A percentile compares a stretch with the other conserved stretches of the same genome.
These are phyloP conservation scores for Sporisorium iseilematis-ciliati DNA, from an alignment of 1,284 basidiomycete genomes.

Conservation along the genomic window DNA sequence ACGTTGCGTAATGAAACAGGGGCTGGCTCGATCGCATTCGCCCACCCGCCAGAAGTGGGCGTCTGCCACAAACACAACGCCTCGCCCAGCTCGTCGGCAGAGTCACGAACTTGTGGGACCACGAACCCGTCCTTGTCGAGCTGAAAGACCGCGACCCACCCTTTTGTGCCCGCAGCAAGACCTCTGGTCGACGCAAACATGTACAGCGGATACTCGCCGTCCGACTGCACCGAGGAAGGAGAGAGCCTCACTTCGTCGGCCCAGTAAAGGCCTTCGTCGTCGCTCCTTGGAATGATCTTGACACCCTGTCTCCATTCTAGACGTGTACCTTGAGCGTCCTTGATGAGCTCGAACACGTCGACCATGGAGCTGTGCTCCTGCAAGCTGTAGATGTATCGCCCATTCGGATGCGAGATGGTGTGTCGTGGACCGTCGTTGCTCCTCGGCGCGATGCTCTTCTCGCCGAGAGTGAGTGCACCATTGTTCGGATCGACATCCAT, in stretches of 20 bases:
- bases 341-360: constrained; percentile 59
- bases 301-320: constrained; percentile 64
- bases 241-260: constrained; percentile 71
- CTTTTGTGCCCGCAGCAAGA: constrained; percentile 63
- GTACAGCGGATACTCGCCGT: constrained; percentile 35
- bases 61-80: constrained; percentile 65
- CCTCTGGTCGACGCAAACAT: constrained; percentile 71
- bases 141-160: constrained; percentile 69
- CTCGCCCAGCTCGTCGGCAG: constrained; percentile 20
- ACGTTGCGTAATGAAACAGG: constrained; percentile 49
- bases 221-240: constrained; percentile 26
- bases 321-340: constrained; percentile 20
- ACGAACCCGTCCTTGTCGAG: constrained; percentile 62
- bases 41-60: constrained; percentile 71
- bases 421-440: constrained; percentile 70
- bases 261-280: constrained; percentile 57
- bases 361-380: constrained; percentile 69
- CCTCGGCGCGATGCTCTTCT: constrained; percentile 69
- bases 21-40: constrained; percentile 70
- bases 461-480: constrained; percentile 61
- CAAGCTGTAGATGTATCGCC: constrained; percentile 70
- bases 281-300: constrained; percentile 64
- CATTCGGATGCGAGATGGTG: constrained; percentile 70
- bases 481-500: constrained; percentile 65
- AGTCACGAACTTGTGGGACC: constrained; percentile 16